phyloP scores from a whole-genome alignment of 1,284 basidiomycete genomes.

The Ganoderma sinense region DNA sequence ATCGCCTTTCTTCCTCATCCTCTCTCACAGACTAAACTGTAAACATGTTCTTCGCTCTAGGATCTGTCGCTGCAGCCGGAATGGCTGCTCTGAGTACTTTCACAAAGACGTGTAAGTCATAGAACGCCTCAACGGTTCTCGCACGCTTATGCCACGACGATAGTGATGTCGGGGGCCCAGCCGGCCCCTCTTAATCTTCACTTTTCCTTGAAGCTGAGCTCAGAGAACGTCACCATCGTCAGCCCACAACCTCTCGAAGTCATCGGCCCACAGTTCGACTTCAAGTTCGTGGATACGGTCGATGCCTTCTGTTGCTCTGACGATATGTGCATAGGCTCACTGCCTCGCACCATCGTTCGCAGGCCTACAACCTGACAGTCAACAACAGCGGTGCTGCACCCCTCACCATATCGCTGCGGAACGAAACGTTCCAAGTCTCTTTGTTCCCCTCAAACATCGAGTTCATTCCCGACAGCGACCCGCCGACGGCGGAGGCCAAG shows the following conservation, averaged over 20 bases:
- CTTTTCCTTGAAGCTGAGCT: background rate
- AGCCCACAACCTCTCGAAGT: background rate
- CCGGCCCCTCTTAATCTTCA: background rate
- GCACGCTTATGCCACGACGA: background rate
- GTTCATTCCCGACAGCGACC: slow-evolving; percentile 1
- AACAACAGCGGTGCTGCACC: background rate
- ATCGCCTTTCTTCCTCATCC: no score
- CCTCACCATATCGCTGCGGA: background rate
- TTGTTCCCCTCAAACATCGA: background rate
- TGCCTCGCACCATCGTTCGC: background rate
- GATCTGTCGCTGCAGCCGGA: no score
- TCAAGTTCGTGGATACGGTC: slow-evolving; percentile 3
- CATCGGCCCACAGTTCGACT: slow-evolving; percentile 2
- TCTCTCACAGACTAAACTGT: no score
- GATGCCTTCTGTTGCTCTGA: no score
- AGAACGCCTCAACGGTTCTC: no score
- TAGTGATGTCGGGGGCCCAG: background rate
- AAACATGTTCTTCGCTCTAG: no score
- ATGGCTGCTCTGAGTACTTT: no score
- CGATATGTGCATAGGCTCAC: no score
- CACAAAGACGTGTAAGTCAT: no score
- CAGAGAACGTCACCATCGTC: background rate
- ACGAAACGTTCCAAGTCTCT: background rate
- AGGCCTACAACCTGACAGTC: background rate
- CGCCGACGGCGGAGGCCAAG: background rate